A percentile compares a stretch with the other conserved stretches of the same genome.
Evolutionary conservation across 345 rosid species (phyloP).

Genomic region (Angophora floribunda): DNA sequence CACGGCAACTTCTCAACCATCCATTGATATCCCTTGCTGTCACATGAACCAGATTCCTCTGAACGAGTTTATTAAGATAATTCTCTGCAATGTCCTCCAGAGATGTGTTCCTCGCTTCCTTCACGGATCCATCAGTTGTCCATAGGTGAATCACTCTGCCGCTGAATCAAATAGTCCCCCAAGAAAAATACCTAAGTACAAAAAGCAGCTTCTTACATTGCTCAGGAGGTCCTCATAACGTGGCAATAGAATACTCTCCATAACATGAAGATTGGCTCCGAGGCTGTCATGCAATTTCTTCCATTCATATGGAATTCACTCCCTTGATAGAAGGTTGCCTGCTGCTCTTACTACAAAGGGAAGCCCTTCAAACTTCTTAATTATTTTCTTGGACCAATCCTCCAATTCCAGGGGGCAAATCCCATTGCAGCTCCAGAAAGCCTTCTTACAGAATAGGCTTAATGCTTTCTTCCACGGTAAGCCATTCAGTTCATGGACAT

Average conservation of each 20-base stretch:
- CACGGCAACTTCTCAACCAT: neutral
- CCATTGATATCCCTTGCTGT: neutral
- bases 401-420: neutral
- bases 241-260: neutral
- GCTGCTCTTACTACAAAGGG: neutral
- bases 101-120: neutral
- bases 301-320: neutral
- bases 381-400: neutral
- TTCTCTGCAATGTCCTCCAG: constrained; percentile 4
- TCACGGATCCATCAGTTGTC: constrained; percentile 8
- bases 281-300: neutral
- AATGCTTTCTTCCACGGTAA: neutral
- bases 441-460: neutral
- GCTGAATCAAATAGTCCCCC: neutral
- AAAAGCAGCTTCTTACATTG: constrained; percentile 1
- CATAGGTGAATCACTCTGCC: neutral
- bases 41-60: constrained; percentile 1
- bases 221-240: constrained; percentile 4
- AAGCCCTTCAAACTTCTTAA: constrained; percentile 7
- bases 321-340: neutral
- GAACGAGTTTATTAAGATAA: constrained; percentile 1
- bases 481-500: neutral
- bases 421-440: neutral
- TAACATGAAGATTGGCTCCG: neutral
- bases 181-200: constrained; percentile 5